Base-by-base conservation (phyloP, 1,284 basidiomycete genomes). In the Cutaneotrichosporon cyanovorans region DNA sequence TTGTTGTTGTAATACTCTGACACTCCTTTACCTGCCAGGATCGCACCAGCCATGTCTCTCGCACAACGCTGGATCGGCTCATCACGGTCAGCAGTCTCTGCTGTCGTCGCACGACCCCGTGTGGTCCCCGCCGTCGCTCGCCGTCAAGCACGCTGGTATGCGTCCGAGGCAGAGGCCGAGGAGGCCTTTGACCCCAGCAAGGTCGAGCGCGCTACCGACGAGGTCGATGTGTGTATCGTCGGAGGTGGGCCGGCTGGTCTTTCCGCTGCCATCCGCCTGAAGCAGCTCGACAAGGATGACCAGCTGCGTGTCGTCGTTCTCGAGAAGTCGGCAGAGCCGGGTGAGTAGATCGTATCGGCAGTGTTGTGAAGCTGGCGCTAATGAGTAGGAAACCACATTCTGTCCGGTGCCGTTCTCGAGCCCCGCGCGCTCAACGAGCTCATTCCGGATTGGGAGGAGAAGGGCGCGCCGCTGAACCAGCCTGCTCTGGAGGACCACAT, bases 141-240 rank as follows among this genome's bases (percentile, higher is more conserved):
- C 39, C 38, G 39, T 30, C 31, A 43, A 21, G 42, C 39, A 28
- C 31, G 28, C 39, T 44, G 25, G 41, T 56, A 45, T 42, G 65
- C 65, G 14, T 63, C 64, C 32, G 63, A 62, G 48, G 55, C 59
- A n/a, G 51, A 52, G 19, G 47, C 46, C 20, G 52, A 60, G 43
- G 50, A 47, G 22, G 47, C 51, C 16, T 72, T 68, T 51, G 61
- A 72, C 51, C 67, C 63, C 6, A 53, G 60, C 20, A 53, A 47
- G 21, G 76, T 89, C 22, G 85, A 92, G 57, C 79, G 90, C 11
- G 80, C 80, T 20, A 79, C 82, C 46, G 90, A 93, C 62, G 83
- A 92, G 55, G 90, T 90, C 40, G 93, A 98, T 61, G 91, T 97
- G 30, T 91, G 91, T 69, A 96, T 98, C 61, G 91, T 97, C 54